Evolutionary conservation across 1,139 yeast species (phyloP).

Genomic region (Yamadazyma triangularis): DNA sequence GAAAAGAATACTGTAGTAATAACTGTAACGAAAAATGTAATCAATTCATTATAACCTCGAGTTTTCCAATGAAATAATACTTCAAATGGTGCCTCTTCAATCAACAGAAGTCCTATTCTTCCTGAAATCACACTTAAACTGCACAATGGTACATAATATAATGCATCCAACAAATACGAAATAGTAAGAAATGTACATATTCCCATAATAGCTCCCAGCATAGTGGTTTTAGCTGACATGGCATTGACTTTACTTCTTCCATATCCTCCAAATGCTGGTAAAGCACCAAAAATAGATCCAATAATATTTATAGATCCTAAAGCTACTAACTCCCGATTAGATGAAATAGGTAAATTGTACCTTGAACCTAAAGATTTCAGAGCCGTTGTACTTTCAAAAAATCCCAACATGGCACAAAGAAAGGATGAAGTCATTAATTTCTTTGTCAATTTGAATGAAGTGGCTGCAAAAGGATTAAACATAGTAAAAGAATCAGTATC

Average conservation of each 20-base stretch:
- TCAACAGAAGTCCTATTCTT: slow-evolving; percentile 69
- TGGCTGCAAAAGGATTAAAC: slow-evolving; percentile 30
- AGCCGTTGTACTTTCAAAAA: slow-evolving; percentile 92
- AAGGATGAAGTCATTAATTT: slow-evolving; percentile 56
- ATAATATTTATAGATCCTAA: slow-evolving; percentile 72
- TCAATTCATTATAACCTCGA: slow-evolving; percentile 71
- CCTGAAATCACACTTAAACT: slow-evolving; percentile 79
- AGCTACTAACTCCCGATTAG: slow-evolving; percentile 76
- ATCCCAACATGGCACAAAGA: slow-evolving; percentile 82
- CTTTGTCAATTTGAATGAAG: slow-evolving; percentile 30
- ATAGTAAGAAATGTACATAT: slow-evolving; percentile 63
- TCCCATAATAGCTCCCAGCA: slow-evolving; percentile 82
- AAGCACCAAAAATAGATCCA: slow-evolving; percentile 67
- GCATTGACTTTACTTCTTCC: slow-evolving; percentile 91
- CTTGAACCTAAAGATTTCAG: slow-evolving; percentile 71
- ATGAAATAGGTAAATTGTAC: slow-evolving; percentile 63
- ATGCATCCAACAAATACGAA: slow-evolving; percentile 53
- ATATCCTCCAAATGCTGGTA: slow-evolving; percentile 96
- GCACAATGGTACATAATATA: slow-evolving; percentile 77
- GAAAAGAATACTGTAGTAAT: slow-evolving; percentile 74
- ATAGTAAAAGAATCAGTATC: slow-evolving; percentile 19
- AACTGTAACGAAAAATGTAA: slow-evolving; percentile 71
- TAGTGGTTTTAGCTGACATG: slow-evolving; percentile 77
- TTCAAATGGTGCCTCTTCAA: slow-evolving; percentile 88
- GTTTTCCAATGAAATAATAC: slow-evolving; percentile 68